Percentiles rank a stretch among this genome's conserved stretches.
Conservation (phyloP, 257 asterid species). For the Scutellaria baicalensis region DNA sequence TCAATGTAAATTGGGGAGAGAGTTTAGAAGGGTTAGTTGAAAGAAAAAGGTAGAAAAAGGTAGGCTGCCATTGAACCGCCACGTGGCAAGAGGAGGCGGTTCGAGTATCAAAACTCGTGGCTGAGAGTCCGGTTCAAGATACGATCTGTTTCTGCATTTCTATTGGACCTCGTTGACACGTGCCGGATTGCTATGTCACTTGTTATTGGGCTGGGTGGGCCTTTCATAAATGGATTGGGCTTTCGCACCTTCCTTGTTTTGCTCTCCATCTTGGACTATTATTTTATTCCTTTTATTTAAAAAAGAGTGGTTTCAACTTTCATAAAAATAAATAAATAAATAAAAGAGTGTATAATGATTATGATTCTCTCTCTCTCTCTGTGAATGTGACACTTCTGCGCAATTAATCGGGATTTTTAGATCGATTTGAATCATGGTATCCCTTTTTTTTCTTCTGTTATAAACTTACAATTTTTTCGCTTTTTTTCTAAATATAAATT, state of each 20-base stretch:
- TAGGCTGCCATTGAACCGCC: conserved; percentile 25
- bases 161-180: conserved; percentile 57
- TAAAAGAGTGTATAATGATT: no score
- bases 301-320: neutral
- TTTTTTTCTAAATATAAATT: no score
- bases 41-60: conserved; percentile 11
- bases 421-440: no score
- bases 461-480: no score
- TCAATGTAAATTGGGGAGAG: neutral
- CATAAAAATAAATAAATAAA: no score
- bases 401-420: no score
- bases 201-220: neutral
- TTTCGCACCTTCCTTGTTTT: neutral
- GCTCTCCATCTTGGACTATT: neutral
- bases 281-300: neutral
- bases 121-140: conserved; percentile 49
- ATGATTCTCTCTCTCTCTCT: no score
- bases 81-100: conserved; percentile 50
- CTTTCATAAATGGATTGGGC: conserved; percentile 8
- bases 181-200: conserved; percentile 13
- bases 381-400: neutral
- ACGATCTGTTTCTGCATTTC: conserved; percentile 51
- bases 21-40: conserved; percentile 3
- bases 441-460: no score
- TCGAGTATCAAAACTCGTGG: conserved; percentile 77